phyloP scores from a whole-genome alignment of 768 basidiomycete species.

The Lentinula sp. region DNA sequence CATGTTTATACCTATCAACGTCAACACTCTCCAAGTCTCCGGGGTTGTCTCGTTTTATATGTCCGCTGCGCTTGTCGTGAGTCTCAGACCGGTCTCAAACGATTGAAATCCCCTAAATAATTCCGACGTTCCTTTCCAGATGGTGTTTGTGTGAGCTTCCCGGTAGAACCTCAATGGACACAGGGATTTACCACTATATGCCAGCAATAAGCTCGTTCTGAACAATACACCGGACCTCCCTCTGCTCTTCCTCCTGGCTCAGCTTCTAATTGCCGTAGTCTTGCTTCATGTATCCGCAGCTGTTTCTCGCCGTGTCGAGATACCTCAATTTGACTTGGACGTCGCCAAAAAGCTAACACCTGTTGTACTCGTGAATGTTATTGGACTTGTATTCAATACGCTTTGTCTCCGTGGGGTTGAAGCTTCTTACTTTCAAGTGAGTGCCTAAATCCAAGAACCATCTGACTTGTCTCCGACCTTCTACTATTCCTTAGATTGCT shows the following conservation, averaged over 20 bases:
- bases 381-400: slow-evolving; percentile 74
- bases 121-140: slow-evolving; percentile 22
- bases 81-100: slow-evolving; percentile 18
- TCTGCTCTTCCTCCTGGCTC: slow-evolving; percentile 59
- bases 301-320: slow-evolving; percentile 42
- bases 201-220: slow-evolving; percentile 72
- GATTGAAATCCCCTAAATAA: not conserved
- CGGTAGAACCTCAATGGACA: not conserved
- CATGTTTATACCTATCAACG: not conserved
- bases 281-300: slow-evolving; percentile 52
- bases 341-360: slow-evolving; percentile 55
- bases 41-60: slow-evolving; percentile 79
- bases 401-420: slow-evolving; percentile 75
- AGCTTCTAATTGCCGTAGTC: slow-evolving; percentile 63
- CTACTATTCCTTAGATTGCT: slow-evolving; percentile 51
- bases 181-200: slow-evolving; percentile 3
- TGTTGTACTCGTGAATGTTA: slow-evolving; percentile 63
- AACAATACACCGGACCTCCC: slow-evolving; percentile 62
- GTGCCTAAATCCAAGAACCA: not conserved
- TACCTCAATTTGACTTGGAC: slow-evolving; percentile 48
- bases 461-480: not conserved
- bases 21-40: slow-evolving; percentile 43
- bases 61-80: slow-evolving; percentile 65
- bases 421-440: slow-evolving; percentile 75
- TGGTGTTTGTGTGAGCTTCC: slow-evolving; percentile 43